A percentile compares a stretch with the other conserved stretches of the same genome.
phyloP scores from a whole-genome alignment of 2,329 filamentous ascomycete species.

The Stagonosporopsis tanaceti region DNA sequence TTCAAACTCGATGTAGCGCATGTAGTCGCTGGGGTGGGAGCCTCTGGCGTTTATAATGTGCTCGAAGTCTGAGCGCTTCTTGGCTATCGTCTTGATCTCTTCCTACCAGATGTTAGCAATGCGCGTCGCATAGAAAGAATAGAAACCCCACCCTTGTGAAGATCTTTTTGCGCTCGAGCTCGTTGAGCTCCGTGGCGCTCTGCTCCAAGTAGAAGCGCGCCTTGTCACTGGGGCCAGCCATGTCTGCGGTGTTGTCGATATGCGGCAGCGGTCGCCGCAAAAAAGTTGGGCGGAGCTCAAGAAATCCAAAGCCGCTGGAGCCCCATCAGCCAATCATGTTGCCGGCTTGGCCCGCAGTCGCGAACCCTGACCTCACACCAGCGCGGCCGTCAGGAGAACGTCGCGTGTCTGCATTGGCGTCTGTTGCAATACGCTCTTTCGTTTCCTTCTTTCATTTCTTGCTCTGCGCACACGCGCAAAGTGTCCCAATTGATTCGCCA shows the following conservation, averaged over 20 bases:
- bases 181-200: slow-evolving; percentile 87
- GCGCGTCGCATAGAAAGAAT: too few species aligned
- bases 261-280: slow-evolving; percentile 22
- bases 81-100: slow-evolving; percentile 87
- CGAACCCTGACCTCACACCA: slow-evolving; percentile 27
- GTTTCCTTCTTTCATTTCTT: slow-evolving; percentile 28
- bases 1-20: slow-evolving; percentile 79
- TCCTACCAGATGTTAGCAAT: slow-evolving; percentile 61
- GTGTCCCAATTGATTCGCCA: slow-evolving; percentile 38
- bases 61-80: slow-evolving; percentile 91
- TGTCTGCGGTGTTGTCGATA: slow-evolving; percentile 50
- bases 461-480: not conserved
- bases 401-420: slow-evolving; percentile 23
- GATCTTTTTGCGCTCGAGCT: slow-evolving; percentile 90
- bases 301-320: slow-evolving; percentile 12
- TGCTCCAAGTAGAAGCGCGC: slow-evolving; percentile 95
- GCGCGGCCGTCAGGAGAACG: slow-evolving; percentile 39
- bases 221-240: slow-evolving; percentile 90
- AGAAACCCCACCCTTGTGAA: slow-evolving; percentile 73
- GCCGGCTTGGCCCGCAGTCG: slow-evolving; percentile 34
- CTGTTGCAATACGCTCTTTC: slow-evolving; percentile 38
- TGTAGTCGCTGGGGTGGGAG: slow-evolving; percentile 75
- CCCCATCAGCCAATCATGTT: slow-evolving; percentile 25
- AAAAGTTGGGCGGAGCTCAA: slow-evolving; percentile 30
- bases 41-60: slow-evolving; percentile 87